These are phyloP conservation scores for Bjerkandera adusta DNA, from an alignment of 1,284 basidiomycete species.

Conservation along the genomic window DNA sequence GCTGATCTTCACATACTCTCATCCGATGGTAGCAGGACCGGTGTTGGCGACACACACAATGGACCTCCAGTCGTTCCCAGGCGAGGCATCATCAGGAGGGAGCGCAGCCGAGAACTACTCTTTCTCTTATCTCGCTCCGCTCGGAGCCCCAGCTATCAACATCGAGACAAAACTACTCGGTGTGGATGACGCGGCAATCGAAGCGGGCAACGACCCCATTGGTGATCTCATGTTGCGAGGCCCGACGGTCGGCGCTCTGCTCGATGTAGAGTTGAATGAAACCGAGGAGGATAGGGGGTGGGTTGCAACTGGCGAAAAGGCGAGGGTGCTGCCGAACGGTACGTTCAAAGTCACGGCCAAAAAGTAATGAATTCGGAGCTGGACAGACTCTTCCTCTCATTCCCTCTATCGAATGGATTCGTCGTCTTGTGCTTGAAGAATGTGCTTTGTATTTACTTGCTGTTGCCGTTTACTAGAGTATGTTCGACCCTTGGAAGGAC, in stretches of 20 bases:
- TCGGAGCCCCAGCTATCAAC: slow-evolving; percentile 73
- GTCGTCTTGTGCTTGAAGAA: too few species aligned
- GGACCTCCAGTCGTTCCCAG: slow-evolving; percentile 70
- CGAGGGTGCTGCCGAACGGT: slow-evolving; percentile 30
- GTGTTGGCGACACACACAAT: slow-evolving; percentile 72
- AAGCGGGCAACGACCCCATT: slow-evolving; percentile 45
- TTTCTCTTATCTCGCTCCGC: slow-evolving; percentile 45
- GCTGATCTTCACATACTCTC: slow-evolving; percentile 57
- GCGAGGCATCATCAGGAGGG: slow-evolving; percentile 19
- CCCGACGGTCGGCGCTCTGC: slow-evolving; percentile 49
- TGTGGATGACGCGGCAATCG: slow-evolving; percentile 60
- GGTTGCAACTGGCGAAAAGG: slow-evolving; percentile 27
- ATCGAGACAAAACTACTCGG: slow-evolving; percentile 68
- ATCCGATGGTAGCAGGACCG: slow-evolving; percentile 64
- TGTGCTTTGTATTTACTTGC: too few species aligned
- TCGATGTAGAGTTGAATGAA: slow-evolving; percentile 41
- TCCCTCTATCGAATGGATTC: too few species aligned
- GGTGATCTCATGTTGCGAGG: slow-evolving; percentile 38
- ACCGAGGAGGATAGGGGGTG: slow-evolving; percentile 30
- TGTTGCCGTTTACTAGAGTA: too few species aligned
- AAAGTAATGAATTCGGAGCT: slow-evolving; percentile 2
- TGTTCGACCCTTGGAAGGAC: too few species aligned
- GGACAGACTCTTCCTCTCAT: not conserved
- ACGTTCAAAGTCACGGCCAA: slow-evolving; percentile 27
- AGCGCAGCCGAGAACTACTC: slow-evolving; percentile 30